Evolutionary conservation across 352 stramenopile genomes (phyloP).

Genomic region (Phytophthora cryptogea): DNA sequence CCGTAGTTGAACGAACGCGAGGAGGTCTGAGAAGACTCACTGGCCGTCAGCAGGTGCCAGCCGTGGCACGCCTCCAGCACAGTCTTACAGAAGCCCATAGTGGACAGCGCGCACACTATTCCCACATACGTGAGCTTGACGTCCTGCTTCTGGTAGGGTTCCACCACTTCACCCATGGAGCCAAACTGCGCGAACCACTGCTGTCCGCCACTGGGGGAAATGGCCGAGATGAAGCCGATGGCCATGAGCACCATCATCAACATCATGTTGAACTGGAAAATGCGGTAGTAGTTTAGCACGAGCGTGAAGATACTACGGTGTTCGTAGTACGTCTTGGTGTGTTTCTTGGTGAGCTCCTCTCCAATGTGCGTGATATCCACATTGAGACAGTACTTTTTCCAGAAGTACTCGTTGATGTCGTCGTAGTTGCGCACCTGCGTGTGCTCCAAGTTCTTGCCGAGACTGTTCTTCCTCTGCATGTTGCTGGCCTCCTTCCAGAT

Average conservation of each 20-base stretch:
- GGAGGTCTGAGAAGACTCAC: conserved; percentile 45
- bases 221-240: conserved; percentile 60
- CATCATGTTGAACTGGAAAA: conserved; percentile 86
- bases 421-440: conserved; percentile 78
- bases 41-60: conserved; percentile 59
- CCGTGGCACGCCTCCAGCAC: conserved; percentile 61
- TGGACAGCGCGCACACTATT: conserved; percentile 51
- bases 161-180: conserved; percentile 57
- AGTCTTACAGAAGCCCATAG: conserved; percentile 61
- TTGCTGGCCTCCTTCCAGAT: conserved; percentile 69
- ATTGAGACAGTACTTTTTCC: conserved; percentile 69
- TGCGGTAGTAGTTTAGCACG: conserved; percentile 78
- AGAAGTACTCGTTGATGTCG: conserved; percentile 85
- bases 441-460: conserved; percentile 72
- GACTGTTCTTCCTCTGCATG: conserved; percentile 66
- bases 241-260: conserved; percentile 69
- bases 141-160: conserved; percentile 54
- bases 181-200: conserved; percentile 65
- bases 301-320: conserved; percentile 78
- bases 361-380: conserved; percentile 58
- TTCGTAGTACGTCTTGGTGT: conserved; percentile 82
- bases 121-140: conserved; percentile 69
- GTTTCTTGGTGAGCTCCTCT: conserved; percentile 54
- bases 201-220: conserved; percentile 62
- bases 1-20: conserved; percentile 69